A percentile compares a stretch with the other conserved stretches of the same genome.
Conservation (phyloP, 345 rosid genomes). For the Syzygium jambos region DNA sequence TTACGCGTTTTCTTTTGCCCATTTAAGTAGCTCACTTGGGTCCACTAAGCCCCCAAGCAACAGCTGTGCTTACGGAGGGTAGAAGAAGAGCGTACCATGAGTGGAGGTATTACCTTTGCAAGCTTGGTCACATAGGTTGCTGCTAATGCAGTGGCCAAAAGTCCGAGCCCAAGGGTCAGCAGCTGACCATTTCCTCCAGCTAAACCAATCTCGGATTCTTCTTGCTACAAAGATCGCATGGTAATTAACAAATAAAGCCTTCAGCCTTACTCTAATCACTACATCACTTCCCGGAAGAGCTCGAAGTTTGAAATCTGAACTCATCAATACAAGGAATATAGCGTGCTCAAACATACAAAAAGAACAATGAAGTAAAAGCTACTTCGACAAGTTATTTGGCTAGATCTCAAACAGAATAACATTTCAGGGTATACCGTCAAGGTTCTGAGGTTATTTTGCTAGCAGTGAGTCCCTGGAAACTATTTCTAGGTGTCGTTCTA, state of each 20-base stretch:
- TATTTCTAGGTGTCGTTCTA: background rate
- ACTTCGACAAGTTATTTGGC: background rate
- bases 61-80: background rate
- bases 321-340: background rate
- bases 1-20: background rate
- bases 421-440: background rate
- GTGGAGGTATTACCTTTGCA: conserved; percentile 51
- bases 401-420: background rate
- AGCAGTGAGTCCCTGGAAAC: background rate
- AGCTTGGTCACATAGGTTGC: conserved; percentile 83
- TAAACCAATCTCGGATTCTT: conserved; percentile 53
- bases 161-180: conserved; percentile 75
- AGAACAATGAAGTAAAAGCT: background rate
- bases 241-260: background rate
- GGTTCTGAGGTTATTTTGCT: background rate
- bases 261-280: background rate
- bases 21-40: background rate
- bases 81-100: background rate
- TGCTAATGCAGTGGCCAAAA: conserved; percentile 76
- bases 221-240: conserved; percentile 48
- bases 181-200: conserved; percentile 73
- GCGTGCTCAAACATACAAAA: background rate
- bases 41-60: background rate
- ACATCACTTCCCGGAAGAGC: background rate
- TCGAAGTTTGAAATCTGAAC: background rate